Evolutionary conservation across 768 basidiomycete genomes (phyloP), one percentile per base, ranked within the genome.

Genomic region (Hericium erinaceus): DNA sequence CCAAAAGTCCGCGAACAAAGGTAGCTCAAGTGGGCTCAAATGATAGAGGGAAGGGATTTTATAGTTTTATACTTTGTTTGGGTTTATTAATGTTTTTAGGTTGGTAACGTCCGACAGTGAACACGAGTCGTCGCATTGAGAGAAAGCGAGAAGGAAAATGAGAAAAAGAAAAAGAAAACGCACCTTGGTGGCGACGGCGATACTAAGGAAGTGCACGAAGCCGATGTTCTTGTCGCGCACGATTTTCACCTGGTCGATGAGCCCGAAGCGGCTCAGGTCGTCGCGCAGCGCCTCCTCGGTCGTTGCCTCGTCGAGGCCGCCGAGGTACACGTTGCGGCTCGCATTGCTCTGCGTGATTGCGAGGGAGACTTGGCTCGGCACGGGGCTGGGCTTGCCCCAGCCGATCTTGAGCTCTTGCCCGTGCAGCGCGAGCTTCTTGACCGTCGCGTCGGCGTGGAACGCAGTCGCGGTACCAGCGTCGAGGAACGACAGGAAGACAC

Each of bases 231-330:
- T 98, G 76, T 99, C 97, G 60, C 95, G 76, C 54, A 98, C 97
- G 67, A 99, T 98, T 81, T 99, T 99, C 69, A 99, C 95, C 70
- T 98, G 95, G 73, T 99, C 97, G 65, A 99, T 98, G 28, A 95
- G 77, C 20, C 97, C 97, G 67, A 95, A 99, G 46, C 89, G 80
- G 65, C 87, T 86, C 22, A 98, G 76, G 68, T 98, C 94, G 60
- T 98, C 94, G 38, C 95, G 75, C 37, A 99, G 75, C 73, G 84
- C 84, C 72, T 95, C 90, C 75, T 98, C 97, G 1, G 92, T 95
- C 76, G 85, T 83, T 53, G 74, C 77, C 72, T 95, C 92, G 44
- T 95, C 94, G 41, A 99, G 75, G 16, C 92, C 92, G 46, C 97
- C 97, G 16, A 99, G 79, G 67, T 98, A 99, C 58, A 99, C 97